A percentile compares a stretch with the other conserved stretches of the same genome.
phyloP scores from a whole-genome alignment of 2,329 filamentous ascomycete species.

The Gaeumannomyces tritici region DNA sequence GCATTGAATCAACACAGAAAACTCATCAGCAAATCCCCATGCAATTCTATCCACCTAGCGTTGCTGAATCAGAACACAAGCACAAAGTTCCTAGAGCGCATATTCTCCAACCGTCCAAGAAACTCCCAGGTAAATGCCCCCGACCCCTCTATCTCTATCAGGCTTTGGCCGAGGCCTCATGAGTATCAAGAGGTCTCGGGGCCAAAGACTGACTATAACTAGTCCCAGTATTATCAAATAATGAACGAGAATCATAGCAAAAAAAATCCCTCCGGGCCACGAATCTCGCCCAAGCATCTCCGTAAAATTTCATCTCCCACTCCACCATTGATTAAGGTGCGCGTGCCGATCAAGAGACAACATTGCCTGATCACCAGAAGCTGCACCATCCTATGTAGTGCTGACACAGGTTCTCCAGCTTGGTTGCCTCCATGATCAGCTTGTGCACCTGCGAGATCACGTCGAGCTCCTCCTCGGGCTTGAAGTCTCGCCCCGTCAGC shows the following conservation, averaged over 20 bases:
- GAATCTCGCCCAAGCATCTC: not conserved
- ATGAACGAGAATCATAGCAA: not conserved
- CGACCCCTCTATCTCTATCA: not conserved
- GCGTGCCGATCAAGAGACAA: no score
- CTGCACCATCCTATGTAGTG: slow-evolving; percentile 99
- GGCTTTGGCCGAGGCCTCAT: not conserved
- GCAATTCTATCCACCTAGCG: not conserved
- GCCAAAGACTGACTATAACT: not conserved
- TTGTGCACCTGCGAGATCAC: slow-evolving; percentile 88
- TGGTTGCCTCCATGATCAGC: slow-evolving; percentile 89
- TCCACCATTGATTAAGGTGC: no score
- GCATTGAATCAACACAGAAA: not conserved
- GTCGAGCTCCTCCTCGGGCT: slow-evolving; percentile 71
- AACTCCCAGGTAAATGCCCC: not conserved
- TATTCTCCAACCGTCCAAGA: not conserved
- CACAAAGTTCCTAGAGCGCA: not conserved
- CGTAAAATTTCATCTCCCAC: not conserved
- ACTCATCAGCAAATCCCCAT: not conserved
- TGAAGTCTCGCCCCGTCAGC: slow-evolving; percentile 88
- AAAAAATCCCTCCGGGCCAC: no score
- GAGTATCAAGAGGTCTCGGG: not conserved
- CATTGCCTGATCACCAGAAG: slow-evolving; percentile 61
- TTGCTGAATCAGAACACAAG: not conserved
- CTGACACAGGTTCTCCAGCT: slow-evolving; percentile 94
- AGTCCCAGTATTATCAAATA: not conserved